phyloP scores from a whole-genome alignment of 2,329 filamentous ascomycete genomes.

The Aureobasidium leucospermi region DNA sequence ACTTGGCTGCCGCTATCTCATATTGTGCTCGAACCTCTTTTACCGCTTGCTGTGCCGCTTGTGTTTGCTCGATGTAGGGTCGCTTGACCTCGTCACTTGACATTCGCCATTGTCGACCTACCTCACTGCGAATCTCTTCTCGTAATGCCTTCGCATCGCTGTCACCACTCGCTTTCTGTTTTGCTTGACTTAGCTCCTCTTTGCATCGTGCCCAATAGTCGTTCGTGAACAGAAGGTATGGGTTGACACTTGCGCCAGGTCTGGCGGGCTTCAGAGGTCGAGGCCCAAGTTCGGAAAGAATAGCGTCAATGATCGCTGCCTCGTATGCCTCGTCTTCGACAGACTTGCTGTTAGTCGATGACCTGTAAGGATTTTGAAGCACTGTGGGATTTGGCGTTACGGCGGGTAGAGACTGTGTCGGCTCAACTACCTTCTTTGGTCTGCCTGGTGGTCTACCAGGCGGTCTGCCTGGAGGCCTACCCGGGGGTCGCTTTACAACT shows the following conservation, averaged over 20 bases:
- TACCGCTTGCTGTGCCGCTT: conserved; percentile 62
- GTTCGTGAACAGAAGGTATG: conserved; percentile 85
- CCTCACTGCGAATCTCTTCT: conserved; percentile 72
- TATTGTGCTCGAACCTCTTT: conserved; percentile 51
- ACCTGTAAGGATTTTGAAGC: conserved; percentile 16
- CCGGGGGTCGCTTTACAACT: background rate
- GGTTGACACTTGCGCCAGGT: conserved; percentile 59
- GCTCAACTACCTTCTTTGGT: conserved; percentile 14
- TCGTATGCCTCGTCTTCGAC: conserved; percentile 46
- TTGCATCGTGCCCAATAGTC: conserved; percentile 58
- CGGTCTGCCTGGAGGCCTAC: conserved; percentile 1
- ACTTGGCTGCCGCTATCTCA: conserved; percentile 56
- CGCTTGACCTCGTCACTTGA: conserved; percentile 61
- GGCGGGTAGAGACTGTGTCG: conserved; percentile 6
- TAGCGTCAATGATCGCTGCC: conserved; percentile 49
- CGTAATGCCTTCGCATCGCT: conserved; percentile 58
- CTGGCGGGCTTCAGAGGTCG: conserved; percentile 66
- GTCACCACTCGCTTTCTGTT: conserved; percentile 56
- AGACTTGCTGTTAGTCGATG: conserved; percentile 12
- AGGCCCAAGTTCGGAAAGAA: conserved; percentile 60
- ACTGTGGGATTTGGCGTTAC: conserved; percentile 2
- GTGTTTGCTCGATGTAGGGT: conserved; percentile 70
- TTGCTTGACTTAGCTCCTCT: conserved; percentile 60
- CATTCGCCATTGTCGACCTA: conserved; percentile 87
- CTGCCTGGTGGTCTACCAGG: conserved; percentile 6